Evolutionary conservation across 805 yeast genomes (phyloP).

Genomic region (Dipodascus geniculatus): DNA sequence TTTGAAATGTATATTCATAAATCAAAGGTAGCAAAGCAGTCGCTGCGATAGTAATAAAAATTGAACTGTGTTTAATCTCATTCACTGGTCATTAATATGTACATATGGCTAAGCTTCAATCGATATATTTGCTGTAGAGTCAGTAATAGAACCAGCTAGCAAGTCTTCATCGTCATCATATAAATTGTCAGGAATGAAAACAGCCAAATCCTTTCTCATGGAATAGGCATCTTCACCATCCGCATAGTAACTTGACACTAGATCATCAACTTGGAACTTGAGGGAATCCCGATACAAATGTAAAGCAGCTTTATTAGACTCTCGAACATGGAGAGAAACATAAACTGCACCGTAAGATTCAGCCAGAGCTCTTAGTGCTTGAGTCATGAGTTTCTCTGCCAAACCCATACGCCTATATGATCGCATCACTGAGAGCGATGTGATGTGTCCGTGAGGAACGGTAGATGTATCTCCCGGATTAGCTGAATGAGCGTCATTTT

Average conservation of each 20-base stretch:
- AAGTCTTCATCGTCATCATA: slow-evolving; percentile 19
- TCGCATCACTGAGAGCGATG: slow-evolving; percentile 86
- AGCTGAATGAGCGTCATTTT: slow-evolving; percentile 44
- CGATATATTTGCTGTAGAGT: not conserved
- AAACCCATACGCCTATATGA: slow-evolving; percentile 87
- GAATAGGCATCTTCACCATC: slow-evolving; percentile 96
- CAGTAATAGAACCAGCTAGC: slow-evolving; percentile 14
- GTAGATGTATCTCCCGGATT: slow-evolving; percentile 8
- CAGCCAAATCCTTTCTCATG: slow-evolving; percentile 57
- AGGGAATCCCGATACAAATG: slow-evolving; percentile 78
- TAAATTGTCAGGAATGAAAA: slow-evolving; percentile 5
- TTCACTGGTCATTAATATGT: not conserved
- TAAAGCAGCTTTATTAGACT: slow-evolving; percentile 83
- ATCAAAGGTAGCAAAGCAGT: not conserved
- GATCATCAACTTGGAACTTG: slow-evolving; percentile 61
- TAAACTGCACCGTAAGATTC: slow-evolving; percentile 70
- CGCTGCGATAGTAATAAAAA: too few relatives aligned
- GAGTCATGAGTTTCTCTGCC: slow-evolving; percentile 75
- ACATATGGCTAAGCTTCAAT: not conserved
- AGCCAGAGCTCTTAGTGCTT: slow-evolving; percentile 61
- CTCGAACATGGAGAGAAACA: slow-evolving; percentile 84
- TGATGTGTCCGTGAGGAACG: slow-evolving; percentile 68
- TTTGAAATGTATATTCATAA: not conserved
- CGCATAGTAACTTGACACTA: slow-evolving; percentile 77
- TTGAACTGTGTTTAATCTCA: too few relatives aligned